These are phyloP conservation scores for Arabidopsis arenosa DNA, from an alignment of 345 rosid species.

Conservation along the genomic window DNA sequence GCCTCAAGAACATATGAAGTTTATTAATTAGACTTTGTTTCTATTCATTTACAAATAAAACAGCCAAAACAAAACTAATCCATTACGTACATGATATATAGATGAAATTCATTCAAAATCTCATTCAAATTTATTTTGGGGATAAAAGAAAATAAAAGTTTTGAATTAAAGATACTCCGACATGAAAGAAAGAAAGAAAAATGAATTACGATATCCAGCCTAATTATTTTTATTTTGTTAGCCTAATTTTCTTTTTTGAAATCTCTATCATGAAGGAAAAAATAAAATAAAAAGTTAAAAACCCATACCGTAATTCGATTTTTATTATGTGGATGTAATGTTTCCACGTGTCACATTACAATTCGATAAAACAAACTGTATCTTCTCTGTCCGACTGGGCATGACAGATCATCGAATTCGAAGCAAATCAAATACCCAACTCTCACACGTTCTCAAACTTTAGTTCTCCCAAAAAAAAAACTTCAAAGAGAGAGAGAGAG, in stretches of 20 bases:
- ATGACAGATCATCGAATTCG: conserved; percentile 35
- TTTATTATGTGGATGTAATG: conserved; percentile 41
- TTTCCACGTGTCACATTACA: conserved; percentile 46
- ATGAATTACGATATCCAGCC: conserved; percentile 13
- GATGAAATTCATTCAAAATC: neutral
- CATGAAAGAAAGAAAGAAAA: neutral
- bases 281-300: neutral
- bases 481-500: conserved; percentile 7
- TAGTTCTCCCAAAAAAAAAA: conserved; percentile 27
- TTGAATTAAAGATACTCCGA: neutral
- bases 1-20: neutral
- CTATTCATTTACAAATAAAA: neutral
- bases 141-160: neutral
- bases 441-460: conserved; percentile 34
- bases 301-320: conserved; percentile 10
- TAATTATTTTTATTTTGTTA: conserved; percentile 11
- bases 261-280: conserved; percentile 1
- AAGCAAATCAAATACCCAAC: conserved; percentile 43
- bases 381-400: conserved; percentile 48
- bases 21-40: neutral
- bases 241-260: conserved; percentile 37
- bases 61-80: neutral
- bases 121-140: neutral
- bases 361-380: conserved; percentile 42
- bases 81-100: neutral